phyloP scores from a whole-genome alignment of 768 basidiomycete species.

The Dioszegia aurantiaca region DNA sequence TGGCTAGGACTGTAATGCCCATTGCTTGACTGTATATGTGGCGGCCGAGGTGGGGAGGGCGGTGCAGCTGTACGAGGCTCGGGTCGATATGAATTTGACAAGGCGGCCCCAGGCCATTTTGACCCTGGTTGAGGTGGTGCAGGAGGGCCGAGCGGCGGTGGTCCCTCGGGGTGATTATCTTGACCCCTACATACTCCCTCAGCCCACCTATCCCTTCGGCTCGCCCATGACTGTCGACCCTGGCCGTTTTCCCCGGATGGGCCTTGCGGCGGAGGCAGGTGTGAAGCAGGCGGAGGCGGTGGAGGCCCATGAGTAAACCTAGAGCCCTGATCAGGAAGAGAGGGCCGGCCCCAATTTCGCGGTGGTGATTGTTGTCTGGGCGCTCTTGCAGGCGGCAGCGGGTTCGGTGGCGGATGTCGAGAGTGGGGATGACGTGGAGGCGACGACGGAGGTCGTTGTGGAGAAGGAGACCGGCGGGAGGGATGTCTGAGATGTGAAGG shows the following conservation, averaged over 20 bases:
- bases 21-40: too few relatives aligned
- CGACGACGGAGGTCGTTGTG: slow-evolving; percentile 18
- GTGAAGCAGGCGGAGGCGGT: background rate
- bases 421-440: slow-evolving; percentile 15
- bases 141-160: too few relatives aligned
- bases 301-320: background rate
- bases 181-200: slow-evolving; percentile 10
- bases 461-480: slow-evolving; percentile 13
- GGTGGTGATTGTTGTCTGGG: slow-evolving; percentile 3
- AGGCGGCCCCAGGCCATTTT: too few relatives aligned
- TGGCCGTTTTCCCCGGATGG: background rate
- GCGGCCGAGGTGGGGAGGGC: too few relatives aligned
- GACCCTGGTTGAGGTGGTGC: too few relatives aligned
- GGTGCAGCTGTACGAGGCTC: too few relatives aligned
- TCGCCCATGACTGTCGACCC: slow-evolving; percentile 7
- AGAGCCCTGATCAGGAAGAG: background rate
- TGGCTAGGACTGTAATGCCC: too few relatives aligned
- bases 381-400: too few relatives aligned
- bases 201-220: background rate
- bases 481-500: background rate
- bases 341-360: background rate
- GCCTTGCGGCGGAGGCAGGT: too few relatives aligned
- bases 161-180: background rate
- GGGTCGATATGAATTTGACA: too few relatives aligned
- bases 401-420: slow-evolving; percentile 10